Base-by-base conservation (phyloP, 2,329 filamentous ascomycete genomes). In the Scedosporium apiospermum region DNA sequence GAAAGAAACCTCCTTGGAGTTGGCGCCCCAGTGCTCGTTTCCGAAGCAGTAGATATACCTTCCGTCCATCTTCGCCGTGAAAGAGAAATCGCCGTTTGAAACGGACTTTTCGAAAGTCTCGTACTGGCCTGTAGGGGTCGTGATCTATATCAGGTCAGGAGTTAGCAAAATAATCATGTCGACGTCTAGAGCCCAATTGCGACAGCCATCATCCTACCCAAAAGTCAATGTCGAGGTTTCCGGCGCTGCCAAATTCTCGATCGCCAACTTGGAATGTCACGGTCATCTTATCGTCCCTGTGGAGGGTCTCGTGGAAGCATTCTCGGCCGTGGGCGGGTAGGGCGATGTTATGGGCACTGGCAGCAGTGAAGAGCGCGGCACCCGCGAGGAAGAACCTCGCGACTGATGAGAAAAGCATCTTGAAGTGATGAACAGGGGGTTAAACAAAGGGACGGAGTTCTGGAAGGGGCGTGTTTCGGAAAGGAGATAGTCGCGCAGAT, bases 261-360 rank as follows among this genome's bases (percentile, higher is more conserved):
- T 99, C 95, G 73, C 95, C 95, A 64, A 98, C 93, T 80, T 98
- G 95, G 82, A 96, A 99, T 34, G 93, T 96, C 64, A 99, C 93
- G 7, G 92, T 97, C 95, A 99, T 99, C 77, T 89, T 90, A 80
- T 99, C 95, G 76, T 96, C 95, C 74, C 84, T 86, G 80, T 96
- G 93, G 64, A 99, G 86, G 69, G 82, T 77, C 80, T 99, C 95
- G 81, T 96, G 90, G 83, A 98, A 99, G 82, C 95, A 99, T 81
- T 99, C 95, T 77, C 92, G 86, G 72, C 91, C 90, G 78, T 99
- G 92, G 69, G 93, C 89, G 66, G 88, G 88, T 71, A 99, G 87
- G 75, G 95, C 91, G 77, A 99, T 98, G 81, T 96, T 98, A 85
- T 99, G 95, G 69, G 91, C 91, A 67, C 84, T 82, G 67, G 87